A percentile compares a stretch with the other conserved stretches of the same genome.
Conservation (phyloP, 2,329 filamentous ascomycete species). For the Alternaria panax region DNA sequence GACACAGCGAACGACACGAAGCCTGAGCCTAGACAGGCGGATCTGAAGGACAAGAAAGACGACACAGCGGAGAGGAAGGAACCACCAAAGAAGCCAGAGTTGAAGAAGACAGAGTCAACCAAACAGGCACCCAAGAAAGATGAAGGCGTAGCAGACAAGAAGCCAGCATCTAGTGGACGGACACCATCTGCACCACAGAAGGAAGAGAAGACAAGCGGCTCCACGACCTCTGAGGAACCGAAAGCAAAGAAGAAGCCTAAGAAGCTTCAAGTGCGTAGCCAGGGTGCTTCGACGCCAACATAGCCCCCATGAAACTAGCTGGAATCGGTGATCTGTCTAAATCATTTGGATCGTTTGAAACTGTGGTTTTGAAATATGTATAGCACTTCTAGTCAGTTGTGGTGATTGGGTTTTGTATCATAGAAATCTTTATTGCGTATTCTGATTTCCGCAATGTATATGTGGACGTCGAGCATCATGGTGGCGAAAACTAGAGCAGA, state of each 20-base stretch:
- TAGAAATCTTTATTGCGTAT: background rate
- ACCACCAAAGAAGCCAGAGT: background rate
- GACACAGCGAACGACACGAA: conserved; percentile 21
- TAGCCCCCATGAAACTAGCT: conserved; percentile 13
- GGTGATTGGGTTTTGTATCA: background rate
- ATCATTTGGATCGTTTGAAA: background rate
- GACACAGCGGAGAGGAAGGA: conserved; percentile 10
- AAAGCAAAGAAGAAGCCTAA: conserved; percentile 50
- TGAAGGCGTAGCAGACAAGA: conserved; percentile 4
- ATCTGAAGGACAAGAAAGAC: conserved; percentile 4
- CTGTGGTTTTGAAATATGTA: background rate
- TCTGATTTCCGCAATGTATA: background rate
- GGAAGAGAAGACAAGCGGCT: conserved; percentile 3
- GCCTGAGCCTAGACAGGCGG: conserved; percentile 18
- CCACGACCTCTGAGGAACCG: conserved; percentile 10
- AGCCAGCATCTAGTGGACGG: background rate
- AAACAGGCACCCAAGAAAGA: conserved; percentile 15
- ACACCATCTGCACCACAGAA: background rate
- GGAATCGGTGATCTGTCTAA: background rate
- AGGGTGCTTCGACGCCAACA: conserved; percentile 13
- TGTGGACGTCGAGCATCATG: background rate
- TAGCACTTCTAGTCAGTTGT: background rate
- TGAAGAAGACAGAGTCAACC: background rate
- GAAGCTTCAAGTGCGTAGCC: conserved; percentile 44
- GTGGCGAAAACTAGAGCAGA: background rate